These are phyloP conservation scores for Ceratobasidium sp. DNA, from an alignment of 1,284 basidiomycete genomes.

Conservation along the genomic window DNA sequence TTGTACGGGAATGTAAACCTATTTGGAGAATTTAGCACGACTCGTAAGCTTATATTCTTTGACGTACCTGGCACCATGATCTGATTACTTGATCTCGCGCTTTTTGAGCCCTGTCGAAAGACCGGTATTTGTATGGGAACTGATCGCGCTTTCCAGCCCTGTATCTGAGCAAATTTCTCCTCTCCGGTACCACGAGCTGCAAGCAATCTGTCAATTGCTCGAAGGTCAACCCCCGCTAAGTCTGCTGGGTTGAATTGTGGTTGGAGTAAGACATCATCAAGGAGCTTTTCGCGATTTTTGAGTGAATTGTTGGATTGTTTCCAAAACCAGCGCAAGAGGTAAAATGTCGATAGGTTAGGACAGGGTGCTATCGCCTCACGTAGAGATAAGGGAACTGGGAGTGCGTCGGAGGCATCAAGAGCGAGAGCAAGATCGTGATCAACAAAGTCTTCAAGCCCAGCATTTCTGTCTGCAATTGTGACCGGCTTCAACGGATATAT, in stretches of 20 bases:
- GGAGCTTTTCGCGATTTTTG: neutral
- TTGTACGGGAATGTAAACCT: slow-evolving; percentile 7
- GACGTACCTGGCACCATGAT: neutral
- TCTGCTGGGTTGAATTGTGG: neutral
- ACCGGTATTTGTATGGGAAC: slow-evolving; percentile 11
- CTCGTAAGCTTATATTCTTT: neutral
- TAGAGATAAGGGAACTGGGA: neutral
- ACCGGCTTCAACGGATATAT: neutral
- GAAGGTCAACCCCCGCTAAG: neutral
- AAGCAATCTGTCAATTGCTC: neutral
- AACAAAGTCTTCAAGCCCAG: neutral
- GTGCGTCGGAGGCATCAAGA: neutral
- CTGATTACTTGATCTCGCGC: neutral
- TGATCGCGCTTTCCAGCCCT: slow-evolving; percentile 9
- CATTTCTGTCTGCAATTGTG: neutral
- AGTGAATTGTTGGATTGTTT: neutral
- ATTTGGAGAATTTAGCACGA: neutral
- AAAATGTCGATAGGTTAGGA: slow-evolving; percentile 17
- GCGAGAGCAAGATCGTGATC: neutral
- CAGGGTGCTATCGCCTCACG: neutral
- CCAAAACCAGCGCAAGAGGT: slow-evolving; percentile 11
- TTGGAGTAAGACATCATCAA: neutral
- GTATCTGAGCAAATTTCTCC: neutral
- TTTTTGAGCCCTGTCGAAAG: neutral
- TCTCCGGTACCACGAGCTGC: neutral